A percentile compares a stretch with the other conserved stretches of the same genome.
phyloP scores from a whole-genome alignment of 495 filamentous ascomycete species.

The Trichoderma virens region DNA sequence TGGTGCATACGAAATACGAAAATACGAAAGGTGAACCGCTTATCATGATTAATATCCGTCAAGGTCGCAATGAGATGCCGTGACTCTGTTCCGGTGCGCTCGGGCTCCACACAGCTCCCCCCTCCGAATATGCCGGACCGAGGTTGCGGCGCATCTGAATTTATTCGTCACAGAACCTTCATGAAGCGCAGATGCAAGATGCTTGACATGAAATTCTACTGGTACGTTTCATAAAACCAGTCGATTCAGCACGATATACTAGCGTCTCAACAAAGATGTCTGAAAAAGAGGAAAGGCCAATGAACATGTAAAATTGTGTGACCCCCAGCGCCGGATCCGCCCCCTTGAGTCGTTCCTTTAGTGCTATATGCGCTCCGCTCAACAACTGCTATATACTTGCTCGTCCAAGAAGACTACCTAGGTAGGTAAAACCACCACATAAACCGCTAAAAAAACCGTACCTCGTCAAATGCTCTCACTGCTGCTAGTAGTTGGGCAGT shows the following conservation, averaged over 20 bases:
- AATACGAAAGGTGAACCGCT: not conserved
- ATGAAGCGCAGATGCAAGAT: not conserved
- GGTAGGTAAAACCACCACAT: not conserved
- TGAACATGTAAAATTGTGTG: not conserved
- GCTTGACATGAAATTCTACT: not conserved
- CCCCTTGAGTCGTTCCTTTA: not conserved
- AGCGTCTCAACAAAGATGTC: not conserved
- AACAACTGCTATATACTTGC: not conserved
- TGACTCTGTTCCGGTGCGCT: not conserved
- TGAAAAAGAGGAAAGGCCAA: not conserved
- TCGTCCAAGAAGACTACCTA: not conserved
- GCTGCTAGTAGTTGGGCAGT: not conserved
- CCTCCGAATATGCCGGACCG: not conserved
- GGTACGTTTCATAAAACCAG: not conserved
- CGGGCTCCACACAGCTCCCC: not conserved
- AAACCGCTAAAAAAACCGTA: not conserved
- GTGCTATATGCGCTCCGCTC: slow-evolving; percentile 4
- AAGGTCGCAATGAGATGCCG: not conserved
- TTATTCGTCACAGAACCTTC: too few relatives aligned
- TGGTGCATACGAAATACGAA: not conserved
- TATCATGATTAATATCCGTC: not conserved
- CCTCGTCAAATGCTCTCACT: not conserved
- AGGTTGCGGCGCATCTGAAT: not conserved
- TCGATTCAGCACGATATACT: not conserved
- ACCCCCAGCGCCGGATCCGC: not conserved